Conservation (phyloP, 352 stramenopile genomes). For the Phytophthora nicotianae region DNA sequence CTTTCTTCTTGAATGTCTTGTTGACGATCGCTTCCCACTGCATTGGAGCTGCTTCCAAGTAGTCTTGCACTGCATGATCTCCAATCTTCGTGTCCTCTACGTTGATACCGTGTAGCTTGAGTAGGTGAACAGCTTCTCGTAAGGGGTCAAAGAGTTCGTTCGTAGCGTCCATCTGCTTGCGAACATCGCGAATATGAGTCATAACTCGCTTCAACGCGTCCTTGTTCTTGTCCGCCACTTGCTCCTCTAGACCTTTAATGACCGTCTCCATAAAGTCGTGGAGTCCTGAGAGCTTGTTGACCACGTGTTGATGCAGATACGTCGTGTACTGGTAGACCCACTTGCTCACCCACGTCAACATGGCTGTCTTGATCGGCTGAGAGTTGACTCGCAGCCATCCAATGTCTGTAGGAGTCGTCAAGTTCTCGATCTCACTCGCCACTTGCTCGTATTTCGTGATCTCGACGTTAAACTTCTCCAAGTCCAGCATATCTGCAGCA, state of each 20-base stretch:
- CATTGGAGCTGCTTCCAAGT: conserved; percentile 95
- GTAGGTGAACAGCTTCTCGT: conserved; percentile 92
- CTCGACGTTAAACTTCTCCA: conserved; percentile 95
- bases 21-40: conserved; percentile 98
- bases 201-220: conserved; percentile 97
- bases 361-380: conserved; percentile 96
- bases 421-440: conserved; percentile 88
- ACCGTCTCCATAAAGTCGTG: conserved; percentile 95
- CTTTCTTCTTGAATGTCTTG: conserved; percentile 98
- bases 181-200: conserved; percentile 95
- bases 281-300: conserved; percentile 85
- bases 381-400: conserved; percentile 98
- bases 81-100: conserved; percentile 91
- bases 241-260: conserved; percentile 88
- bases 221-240: conserved; percentile 93
- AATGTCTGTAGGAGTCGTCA: conserved; percentile 92
- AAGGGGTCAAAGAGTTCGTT: conserved; percentile 96
- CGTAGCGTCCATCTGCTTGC: conserved; percentile 92
- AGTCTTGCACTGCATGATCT: conserved; percentile 86
- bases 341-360: conserved; percentile 95
- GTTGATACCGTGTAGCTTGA: conserved; percentile 94
- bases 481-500: conserved; percentile 86
- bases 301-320: conserved; percentile 93
- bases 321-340: conserved; percentile 97
- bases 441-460: conserved; percentile 97